These are phyloP conservation scores for Obba rivulosa DNA, from an alignment of 768 basidiomycete genomes.

Conservation along the genomic window DNA sequence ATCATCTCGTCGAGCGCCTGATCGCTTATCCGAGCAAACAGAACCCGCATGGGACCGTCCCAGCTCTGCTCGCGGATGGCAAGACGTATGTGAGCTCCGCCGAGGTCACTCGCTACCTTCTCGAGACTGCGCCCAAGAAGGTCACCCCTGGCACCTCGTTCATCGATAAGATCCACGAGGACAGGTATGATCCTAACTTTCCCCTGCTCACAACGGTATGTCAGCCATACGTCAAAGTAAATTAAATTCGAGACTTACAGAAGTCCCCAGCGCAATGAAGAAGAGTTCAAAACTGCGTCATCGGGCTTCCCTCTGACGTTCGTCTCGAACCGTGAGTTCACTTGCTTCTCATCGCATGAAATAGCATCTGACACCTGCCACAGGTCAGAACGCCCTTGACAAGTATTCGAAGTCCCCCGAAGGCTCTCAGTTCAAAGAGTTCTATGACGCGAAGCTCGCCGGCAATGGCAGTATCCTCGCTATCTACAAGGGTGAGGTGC, in stretches of 20 bases:
- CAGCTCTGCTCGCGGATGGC: slow-evolving; percentile 34
- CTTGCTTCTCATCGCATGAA: not conserved
- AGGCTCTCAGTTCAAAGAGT: slow-evolving; percentile 32
- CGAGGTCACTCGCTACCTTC: slow-evolving; percentile 37
- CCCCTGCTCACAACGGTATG: slow-evolving; percentile 36
- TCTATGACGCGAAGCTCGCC: slow-evolving; percentile 39
- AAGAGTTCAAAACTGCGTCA: slow-evolving; percentile 37
- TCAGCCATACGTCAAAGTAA: not conserved
- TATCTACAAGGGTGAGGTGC: slow-evolving; percentile 34
- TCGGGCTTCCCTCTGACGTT: slow-evolving; percentile 29
- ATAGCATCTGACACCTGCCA: not conserved
- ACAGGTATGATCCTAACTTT: slow-evolving; percentile 48
- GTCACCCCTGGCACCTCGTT: slow-evolving; percentile 30
- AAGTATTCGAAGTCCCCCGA: slow-evolving; percentile 30
- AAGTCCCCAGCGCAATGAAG: slow-evolving; percentile 34
- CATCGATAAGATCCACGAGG: slow-evolving; percentile 38
- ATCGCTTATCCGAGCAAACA: slow-evolving; percentile 8
- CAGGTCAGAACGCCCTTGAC: slow-evolving; percentile 40
- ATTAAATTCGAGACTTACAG: not conserved
- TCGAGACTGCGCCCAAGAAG: slow-evolving; percentile 32
- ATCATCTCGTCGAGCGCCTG: too few relatives aligned
- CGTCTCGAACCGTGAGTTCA: slow-evolving; percentile 34
- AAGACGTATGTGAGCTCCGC: slow-evolving; percentile 34
- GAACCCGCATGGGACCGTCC: slow-evolving; percentile 42
- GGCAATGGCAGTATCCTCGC: slow-evolving; percentile 36